Percentiles rank a stretch among this genome's conserved stretches.
Evolutionary conservation across 2,329 filamentous ascomycete genomes (phyloP).

Genomic region (Penicillium freii): DNA sequence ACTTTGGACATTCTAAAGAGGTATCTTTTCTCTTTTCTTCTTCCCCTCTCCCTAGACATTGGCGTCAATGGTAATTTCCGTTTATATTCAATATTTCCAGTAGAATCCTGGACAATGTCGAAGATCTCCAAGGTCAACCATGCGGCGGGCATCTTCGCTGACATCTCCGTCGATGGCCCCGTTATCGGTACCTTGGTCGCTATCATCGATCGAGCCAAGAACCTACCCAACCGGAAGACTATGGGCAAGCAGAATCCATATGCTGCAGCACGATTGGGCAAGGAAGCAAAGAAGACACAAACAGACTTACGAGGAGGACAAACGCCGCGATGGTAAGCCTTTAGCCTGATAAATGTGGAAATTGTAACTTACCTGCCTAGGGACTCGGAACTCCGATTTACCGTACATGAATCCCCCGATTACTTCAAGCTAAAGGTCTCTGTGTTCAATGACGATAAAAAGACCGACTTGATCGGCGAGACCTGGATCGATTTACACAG

Average conservation of each 20-base stretch:
- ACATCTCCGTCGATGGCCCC: constrained; percentile 90
- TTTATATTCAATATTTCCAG: background rate
- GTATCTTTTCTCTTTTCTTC: constrained; percentile 15
- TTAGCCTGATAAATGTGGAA: background rate
- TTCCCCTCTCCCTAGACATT: constrained; percentile 12
- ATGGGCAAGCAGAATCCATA: constrained; percentile 99
- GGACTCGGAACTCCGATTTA: constrained; percentile 96
- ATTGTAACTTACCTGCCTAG: constrained; percentile 47
- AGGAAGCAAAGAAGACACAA: constrained; percentile 95
- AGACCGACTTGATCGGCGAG: constrained; percentile 93
- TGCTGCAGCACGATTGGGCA: constrained; percentile 87
- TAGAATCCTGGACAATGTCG: constrained; percentile 13
- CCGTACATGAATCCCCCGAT: constrained; percentile 91
- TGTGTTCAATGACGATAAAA: constrained; percentile 97
- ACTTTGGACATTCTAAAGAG: constrained; percentile 19
- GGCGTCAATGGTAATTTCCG: constrained; percentile 6
- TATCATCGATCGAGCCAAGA: constrained; percentile 92
- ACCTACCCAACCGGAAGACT: constrained; percentile 91
- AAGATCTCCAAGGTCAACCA: constrained; percentile 65
- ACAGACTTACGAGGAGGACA: constrained; percentile 93
- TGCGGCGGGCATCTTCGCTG: constrained; percentile 88
- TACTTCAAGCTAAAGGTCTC: constrained; percentile 95
- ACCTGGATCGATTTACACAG: constrained; percentile 80
- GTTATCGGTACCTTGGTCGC: constrained; percentile 89
- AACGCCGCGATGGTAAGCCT: constrained; percentile 80